Evolutionary conservation across 257 asterid species (phyloP).

Genomic region (Gentiana macrophylla): DNA sequence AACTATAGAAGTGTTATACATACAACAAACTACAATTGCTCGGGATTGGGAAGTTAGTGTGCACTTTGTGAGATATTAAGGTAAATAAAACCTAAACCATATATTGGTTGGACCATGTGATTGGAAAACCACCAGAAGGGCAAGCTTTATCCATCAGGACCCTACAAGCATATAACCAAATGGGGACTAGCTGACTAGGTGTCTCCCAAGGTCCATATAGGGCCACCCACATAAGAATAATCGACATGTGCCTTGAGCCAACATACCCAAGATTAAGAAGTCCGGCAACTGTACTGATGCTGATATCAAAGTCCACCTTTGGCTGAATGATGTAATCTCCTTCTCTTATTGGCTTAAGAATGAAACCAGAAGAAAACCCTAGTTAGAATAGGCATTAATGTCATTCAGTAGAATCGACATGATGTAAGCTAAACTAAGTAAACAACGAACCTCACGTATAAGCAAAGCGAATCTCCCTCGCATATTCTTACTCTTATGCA

Average conservation of each 20-base stretch:
- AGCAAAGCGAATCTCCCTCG: slow-evolving; percentile 90
- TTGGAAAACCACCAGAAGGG: no score
- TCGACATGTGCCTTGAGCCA: neutral
- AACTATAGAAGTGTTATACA: no score
- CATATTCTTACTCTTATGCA: slow-evolving; percentile 93
- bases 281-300: slow-evolving; percentile 97
- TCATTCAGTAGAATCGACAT: slow-evolving; percentile 1
- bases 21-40: no score
- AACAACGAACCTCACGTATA: slow-evolving; percentile 77
- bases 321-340: slow-evolving; percentile 94
- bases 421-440: slow-evolving; percentile 2
- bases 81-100: no score
- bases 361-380: slow-evolving; percentile 10
- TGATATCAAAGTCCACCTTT: slow-evolving; percentile 97
- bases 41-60: no score
- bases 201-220: no score
- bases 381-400: slow-evolving; percentile 10
- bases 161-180: no score
- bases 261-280: slow-evolving; percentile 97
- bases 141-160: no score
- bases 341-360: slow-evolving; percentile 84
- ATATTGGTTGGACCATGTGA: no score
- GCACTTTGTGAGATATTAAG: no score
- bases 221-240: no score
- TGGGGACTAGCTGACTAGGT: no score